Percentiles rank a stretch among this genome's conserved stretches.
Evolutionary conservation across 164 flowering plant genomes (phyloP).

Genomic region (Platanus orientalis): DNA sequence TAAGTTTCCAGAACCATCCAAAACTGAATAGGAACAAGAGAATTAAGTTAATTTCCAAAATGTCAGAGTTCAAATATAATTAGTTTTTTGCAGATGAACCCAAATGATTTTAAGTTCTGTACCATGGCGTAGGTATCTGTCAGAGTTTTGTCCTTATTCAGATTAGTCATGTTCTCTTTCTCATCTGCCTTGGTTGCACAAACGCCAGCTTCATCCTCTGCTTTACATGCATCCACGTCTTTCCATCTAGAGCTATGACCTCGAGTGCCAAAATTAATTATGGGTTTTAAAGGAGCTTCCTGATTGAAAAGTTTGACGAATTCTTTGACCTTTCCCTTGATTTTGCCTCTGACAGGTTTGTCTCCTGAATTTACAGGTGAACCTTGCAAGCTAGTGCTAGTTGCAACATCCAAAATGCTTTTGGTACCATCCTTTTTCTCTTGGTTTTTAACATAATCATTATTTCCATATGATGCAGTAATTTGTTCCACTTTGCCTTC

Average conservation of each 20-base stretch:
- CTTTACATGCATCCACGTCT: slow-evolving; percentile 11
- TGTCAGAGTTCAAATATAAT: background rate
- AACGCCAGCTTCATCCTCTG: slow-evolving; percentile 18
- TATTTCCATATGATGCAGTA: slow-evolving; percentile 14
- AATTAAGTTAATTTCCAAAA: background rate
- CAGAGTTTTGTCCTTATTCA: slow-evolving; percentile 13
- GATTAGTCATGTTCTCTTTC: slow-evolving; percentile 9
- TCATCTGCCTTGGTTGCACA: slow-evolving; percentile 15
- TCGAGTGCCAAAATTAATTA: slow-evolving; percentile 12
- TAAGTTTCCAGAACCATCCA: slow-evolving; percentile 3
- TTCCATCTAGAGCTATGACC: slow-evolving; percentile 37
- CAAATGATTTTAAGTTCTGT: slow-evolving; percentile 13
- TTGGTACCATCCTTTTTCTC: slow-evolving; percentile 29
- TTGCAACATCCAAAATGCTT: slow-evolving; percentile 2
- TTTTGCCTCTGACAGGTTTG: slow-evolving; percentile 26
- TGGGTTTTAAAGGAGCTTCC: slow-evolving; percentile 39
- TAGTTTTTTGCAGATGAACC: background rate
- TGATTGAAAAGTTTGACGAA: slow-evolving; percentile 73
- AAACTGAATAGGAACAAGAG: background rate
- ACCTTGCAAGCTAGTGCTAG: slow-evolving; percentile 20
- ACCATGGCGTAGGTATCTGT: slow-evolving; percentile 33
- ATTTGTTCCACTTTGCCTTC: slow-evolving; percentile 19
- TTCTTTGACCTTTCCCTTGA: slow-evolving; percentile 65
- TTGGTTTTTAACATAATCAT: slow-evolving; percentile 17
- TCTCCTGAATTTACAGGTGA: slow-evolving; percentile 22